phyloP scores from a whole-genome alignment of 2,329 filamentous ascomycete species.

The Penicillium sp. region DNA sequence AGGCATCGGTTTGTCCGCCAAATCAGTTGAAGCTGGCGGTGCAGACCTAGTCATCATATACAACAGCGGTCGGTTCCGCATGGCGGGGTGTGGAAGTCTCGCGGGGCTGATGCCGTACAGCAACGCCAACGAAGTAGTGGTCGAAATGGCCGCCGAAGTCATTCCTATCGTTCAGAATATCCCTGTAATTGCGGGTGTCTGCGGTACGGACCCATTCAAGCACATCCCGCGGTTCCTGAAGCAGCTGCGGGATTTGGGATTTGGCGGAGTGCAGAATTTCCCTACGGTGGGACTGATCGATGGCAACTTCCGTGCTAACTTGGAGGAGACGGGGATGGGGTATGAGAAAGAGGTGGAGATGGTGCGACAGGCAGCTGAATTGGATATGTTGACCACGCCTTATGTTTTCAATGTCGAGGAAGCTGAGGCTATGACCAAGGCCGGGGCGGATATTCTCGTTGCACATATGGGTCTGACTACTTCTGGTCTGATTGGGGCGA shows the following conservation, averaged over 20 bases:
- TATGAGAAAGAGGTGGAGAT: constrained; percentile 66
- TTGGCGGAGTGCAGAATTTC: constrained; percentile 71
- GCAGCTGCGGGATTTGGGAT: constrained; percentile 61
- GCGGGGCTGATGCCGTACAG: constrained; percentile 70
- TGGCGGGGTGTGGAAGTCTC: constrained; percentile 68
- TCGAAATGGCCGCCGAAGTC: constrained; percentile 68
- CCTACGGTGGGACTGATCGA: constrained; percentile 71
- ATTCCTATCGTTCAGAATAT: constrained; percentile 62
- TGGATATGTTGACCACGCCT: constrained; percentile 51
- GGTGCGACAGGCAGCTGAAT: constrained; percentile 59
- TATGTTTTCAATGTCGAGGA: background rate
- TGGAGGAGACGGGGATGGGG: constrained; percentile 72
- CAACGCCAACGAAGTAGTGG: constrained; percentile 67
- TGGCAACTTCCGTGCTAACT: constrained; percentile 62
- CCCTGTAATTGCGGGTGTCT: constrained; percentile 68
- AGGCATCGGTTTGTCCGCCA: constrained; percentile 69
- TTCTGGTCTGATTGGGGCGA: background rate
- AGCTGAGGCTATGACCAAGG: background rate
- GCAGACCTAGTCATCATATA: constrained; percentile 70
- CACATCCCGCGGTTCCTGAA: constrained; percentile 59
- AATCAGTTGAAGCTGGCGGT: constrained; percentile 66
- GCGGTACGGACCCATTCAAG: constrained; percentile 67
- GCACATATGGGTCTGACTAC: constrained; percentile 1
- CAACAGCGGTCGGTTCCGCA: constrained; percentile 69
- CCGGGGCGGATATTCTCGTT: background rate